Evolutionary conservation across 192 early-diverging fungal species (phyloP), one percentile per base, ranked within the genome.

Genomic region (Radiomyces spectabilis): DNA sequence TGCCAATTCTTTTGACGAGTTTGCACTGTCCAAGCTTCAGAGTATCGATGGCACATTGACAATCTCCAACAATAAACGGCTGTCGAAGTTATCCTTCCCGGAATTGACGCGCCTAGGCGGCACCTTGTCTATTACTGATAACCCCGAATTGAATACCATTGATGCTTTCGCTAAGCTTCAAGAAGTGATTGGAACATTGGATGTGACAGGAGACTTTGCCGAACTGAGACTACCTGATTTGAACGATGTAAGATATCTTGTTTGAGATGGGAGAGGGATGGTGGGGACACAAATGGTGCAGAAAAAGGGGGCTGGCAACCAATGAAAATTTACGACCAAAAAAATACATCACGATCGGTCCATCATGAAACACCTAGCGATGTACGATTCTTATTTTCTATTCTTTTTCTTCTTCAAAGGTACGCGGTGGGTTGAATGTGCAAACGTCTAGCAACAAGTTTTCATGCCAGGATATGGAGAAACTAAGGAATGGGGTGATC

Each of bases 81-180:
- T 87, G 34, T 57, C 43, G 58, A 66, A 74, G n/a, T 58, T 87
- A 38, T 64, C 77, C n/a, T 75, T 85, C 48, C 63, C 78, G 18
- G 61, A 66, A 43, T 48, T 87, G 24, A 65, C 63, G 5, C 65
- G 57, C 10, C 64, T 87, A 22, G 85, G 82, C 10, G 79, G 83
- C 26, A 81, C 83, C 30, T 64, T 85, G 37, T 61, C 76, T 42
- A 73, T 87, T 19, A 72, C 64, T 43, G 83, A 84, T 69, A 87
- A 87, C 56, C 78, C 78, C 15, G 59, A 76, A n/a, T 43, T 85
- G 53, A 69, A 49, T 15, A 55, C 56, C 34, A 66, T 87, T 26
- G 57, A 66, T 40, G 62, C 65, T 7, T 83, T 86, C 57, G 65
- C 71, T 15, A 61, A 79, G 57, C 69, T 87, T 38, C 61, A 57